phyloP scores from a whole-genome alignment of 139 green algal species.

The Zygnema circumcarinatum region DNA sequence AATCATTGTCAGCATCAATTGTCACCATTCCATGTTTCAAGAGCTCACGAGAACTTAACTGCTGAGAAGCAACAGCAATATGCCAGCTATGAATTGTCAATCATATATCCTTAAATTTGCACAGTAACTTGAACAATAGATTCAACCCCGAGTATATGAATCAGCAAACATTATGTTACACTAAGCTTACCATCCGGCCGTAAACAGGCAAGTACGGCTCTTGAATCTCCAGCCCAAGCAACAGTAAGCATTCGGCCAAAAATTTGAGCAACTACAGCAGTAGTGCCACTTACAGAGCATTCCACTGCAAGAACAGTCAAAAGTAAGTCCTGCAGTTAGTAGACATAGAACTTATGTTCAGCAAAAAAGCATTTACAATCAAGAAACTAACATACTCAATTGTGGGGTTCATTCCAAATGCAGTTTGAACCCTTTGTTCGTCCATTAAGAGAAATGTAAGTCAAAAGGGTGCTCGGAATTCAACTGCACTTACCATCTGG shows the following conservation, averaged over 20 bases:
- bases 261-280: slow-evolving; percentile 70
- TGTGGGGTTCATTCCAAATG: background rate
- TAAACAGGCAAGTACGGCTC: slow-evolving; percentile 70
- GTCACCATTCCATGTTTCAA: too few relatives aligned
- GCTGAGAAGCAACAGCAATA: too few relatives aligned
- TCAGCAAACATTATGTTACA: too few relatives aligned
- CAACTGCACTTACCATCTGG: background rate
- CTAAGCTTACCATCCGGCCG: slow-evolving; percentile 26
- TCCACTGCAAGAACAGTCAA: slow-evolving; percentile 22
- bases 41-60: too few relatives aligned
- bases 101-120: too few relatives aligned
- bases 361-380: background rate
- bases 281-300: slow-evolving; percentile 82
- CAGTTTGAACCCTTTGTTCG: too few relatives aligned
- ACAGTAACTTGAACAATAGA: too few relatives aligned
- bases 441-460: too few relatives aligned
- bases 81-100: too few relatives aligned
- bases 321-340: background rate
- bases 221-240: slow-evolving; percentile 89
- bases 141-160: too few relatives aligned
- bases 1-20: too few relatives aligned
- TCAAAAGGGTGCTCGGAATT: background rate
- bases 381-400: slow-evolving; percentile 11
- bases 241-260: slow-evolving; percentile 67
- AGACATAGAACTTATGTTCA: background rate